These are phyloP conservation scores for Talaromyces ruber DNA, from an alignment of 495 filamentous ascomycete species.

Conservation along the genomic window DNA sequence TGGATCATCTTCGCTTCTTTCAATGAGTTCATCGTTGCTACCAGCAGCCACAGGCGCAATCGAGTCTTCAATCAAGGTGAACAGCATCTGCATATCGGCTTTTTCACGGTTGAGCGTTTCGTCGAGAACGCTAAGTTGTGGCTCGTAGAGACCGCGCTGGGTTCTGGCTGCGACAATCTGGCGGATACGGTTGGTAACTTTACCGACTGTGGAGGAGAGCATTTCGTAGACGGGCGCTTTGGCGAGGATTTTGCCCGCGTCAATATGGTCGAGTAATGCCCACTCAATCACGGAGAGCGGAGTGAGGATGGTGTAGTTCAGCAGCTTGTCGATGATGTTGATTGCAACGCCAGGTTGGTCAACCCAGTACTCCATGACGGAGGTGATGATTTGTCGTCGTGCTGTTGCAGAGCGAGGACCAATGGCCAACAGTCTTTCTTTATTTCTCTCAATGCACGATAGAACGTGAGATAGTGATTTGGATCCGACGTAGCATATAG, in stretches of 20 bases:
- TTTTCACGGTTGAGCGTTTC: constrained; percentile 59
- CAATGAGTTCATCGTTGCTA: constrained; percentile 61
- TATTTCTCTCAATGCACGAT: constrained; percentile 91
- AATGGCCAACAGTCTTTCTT: constrained; percentile 76
- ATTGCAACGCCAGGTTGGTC: constrained; percentile 90
- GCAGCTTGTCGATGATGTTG: constrained; percentile 89
- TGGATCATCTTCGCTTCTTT: constrained; percentile 33
- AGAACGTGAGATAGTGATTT: constrained; percentile 95
- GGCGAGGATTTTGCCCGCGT: constrained; percentile 59
- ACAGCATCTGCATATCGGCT: constrained; percentile 65
- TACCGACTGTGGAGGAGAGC: constrained; percentile 76
- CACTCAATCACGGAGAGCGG: constrained; percentile 80
- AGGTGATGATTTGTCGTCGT: constrained; percentile 77
- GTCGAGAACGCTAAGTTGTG: constrained; percentile 55
- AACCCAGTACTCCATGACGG: constrained; percentile 87
- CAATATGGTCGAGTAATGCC: constrained; percentile 60
- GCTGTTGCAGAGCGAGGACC: constrained; percentile 64
- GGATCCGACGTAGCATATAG: constrained; percentile 83
- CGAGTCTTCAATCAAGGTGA: constrained; percentile 72
- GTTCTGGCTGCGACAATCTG: constrained; percentile 63
- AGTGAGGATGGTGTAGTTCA: constrained; percentile 92
- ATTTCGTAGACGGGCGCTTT: constrained; percentile 79
- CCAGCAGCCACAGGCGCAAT: constrained; percentile 64
- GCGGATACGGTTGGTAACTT: constrained; percentile 83
- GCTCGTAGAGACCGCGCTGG: constrained; percentile 43